phyloP scores from a whole-genome alignment of 2,329 filamentous ascomycete genomes.

The Fusarium sp. region DNA sequence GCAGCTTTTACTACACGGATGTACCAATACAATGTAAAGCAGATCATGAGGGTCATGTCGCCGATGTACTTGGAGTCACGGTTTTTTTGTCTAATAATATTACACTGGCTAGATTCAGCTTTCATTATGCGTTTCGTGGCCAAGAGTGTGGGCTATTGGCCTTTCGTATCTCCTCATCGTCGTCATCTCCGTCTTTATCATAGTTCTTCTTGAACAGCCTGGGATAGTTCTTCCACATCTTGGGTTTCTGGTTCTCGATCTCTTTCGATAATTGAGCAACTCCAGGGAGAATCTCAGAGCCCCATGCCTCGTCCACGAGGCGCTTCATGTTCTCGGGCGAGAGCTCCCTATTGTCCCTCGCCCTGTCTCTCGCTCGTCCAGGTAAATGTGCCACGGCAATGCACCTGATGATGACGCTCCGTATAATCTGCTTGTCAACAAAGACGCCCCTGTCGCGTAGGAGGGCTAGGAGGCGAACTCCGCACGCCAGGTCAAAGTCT shows the following conservation, averaged over 20 bases:
- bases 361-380: conserved; percentile 41
- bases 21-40: conserved; percentile 47
- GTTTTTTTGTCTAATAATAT: conserved; percentile 38
- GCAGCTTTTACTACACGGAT: conserved; percentile 35
- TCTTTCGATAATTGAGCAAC: conserved; percentile 37
- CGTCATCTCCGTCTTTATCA: conserved; percentile 27
- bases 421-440: conserved; percentile 47
- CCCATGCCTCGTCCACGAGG: conserved; percentile 49
- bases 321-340: conserved; percentile 44
- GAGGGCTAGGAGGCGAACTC: conserved; percentile 48
- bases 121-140: conserved; percentile 8
- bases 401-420: conserved; percentile 42
- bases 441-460: conserved; percentile 49
- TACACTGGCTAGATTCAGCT: conserved; percentile 32
- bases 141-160: neutral
- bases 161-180: conserved; percentile 6
- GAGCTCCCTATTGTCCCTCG: conserved; percentile 46
- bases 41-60: conserved; percentile 39
- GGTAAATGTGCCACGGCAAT: conserved; percentile 45
- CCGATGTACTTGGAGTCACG: conserved; percentile 42
- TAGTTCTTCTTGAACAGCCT: conserved; percentile 44
- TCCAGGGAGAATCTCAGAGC: conserved; percentile 44
- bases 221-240: conserved; percentile 45
- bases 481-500: conserved; percentile 48
- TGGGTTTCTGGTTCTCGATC: conserved; percentile 44